Evolutionary conservation across 2,329 filamentous ascomycete genomes (phyloP).

Genomic region (Aureobasidium mangrovei): DNA sequence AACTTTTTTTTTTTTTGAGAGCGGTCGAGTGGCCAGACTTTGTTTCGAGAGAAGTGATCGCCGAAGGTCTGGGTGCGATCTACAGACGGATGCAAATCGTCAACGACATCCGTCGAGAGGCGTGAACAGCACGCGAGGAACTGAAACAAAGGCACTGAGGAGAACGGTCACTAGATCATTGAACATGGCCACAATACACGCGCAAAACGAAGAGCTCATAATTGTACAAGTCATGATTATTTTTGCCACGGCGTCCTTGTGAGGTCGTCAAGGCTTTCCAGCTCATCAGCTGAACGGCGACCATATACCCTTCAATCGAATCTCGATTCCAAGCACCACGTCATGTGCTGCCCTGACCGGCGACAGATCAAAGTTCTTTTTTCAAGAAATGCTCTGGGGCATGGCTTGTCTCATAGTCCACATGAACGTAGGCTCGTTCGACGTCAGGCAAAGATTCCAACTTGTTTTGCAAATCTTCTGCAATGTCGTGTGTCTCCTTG

Average conservation of each 20-base stretch:
- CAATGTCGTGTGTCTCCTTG: conserved; percentile 78
- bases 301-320: background rate
- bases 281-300: background rate
- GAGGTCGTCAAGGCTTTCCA: background rate
- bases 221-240: background rate
- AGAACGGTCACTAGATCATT: conserved; percentile 1
- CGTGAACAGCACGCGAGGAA: background rate
- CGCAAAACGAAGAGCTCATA: background rate
- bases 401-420: conserved; percentile 94
- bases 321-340: background rate
- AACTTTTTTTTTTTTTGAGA: no score
- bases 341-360: background rate
- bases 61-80: background rate
- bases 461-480: conserved; percentile 89
- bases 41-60: background rate
- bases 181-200: background rate
- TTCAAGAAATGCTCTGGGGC: conserved; percentile 75
- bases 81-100: background rate
- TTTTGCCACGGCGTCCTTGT: background rate
- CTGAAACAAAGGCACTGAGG: background rate
- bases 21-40: background rate
- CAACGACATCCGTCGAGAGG: background rate
- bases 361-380: conserved; percentile 45
- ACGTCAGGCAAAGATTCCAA: conserved; percentile 85
- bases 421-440: conserved; percentile 90